Conservation (phyloP, 73 alveolate genomes). For the Symbiodinium pilosum region DNA sequence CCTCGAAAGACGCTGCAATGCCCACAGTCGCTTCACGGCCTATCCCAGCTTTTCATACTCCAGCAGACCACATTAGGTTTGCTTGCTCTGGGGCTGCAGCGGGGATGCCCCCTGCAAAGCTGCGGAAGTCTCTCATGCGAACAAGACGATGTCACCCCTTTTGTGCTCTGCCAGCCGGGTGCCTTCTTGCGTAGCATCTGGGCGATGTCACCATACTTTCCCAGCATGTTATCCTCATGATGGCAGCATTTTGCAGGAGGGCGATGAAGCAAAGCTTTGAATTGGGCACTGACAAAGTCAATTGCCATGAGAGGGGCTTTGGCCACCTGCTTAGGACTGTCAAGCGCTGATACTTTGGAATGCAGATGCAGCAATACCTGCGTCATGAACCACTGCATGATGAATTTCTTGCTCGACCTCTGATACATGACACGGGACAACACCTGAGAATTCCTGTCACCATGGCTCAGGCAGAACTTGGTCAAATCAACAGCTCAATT, state of each 20-base stretch:
- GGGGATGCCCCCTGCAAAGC: background rate
- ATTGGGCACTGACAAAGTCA: conserved; percentile 28
- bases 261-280: background rate
- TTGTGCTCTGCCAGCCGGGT: too few relatives aligned
- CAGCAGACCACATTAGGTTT: too few relatives aligned
- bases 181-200: conserved; percentile 38
- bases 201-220: conserved; percentile 52
- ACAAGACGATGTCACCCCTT: too few relatives aligned
- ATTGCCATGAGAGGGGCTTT: conserved; percentile 75
- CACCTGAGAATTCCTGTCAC: background rate
- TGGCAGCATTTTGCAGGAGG: too few relatives aligned
- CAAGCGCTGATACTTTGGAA: background rate
- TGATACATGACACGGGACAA: background rate
- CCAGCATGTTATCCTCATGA: conserved; percentile 83
- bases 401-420: conserved; percentile 82
- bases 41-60: too few relatives aligned
- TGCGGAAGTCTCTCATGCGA: too few relatives aligned
- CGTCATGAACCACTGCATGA: conserved; percentile 93
- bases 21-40: background rate
- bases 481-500: background rate
- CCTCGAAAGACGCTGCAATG: background rate
- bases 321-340: conserved; percentile 26
- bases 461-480: background rate
- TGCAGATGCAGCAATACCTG: background rate
- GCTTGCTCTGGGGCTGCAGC: background rate